Conservation (phyloP, 2,329 filamentous ascomycete genomes). For the Diaporthe citri region DNA sequence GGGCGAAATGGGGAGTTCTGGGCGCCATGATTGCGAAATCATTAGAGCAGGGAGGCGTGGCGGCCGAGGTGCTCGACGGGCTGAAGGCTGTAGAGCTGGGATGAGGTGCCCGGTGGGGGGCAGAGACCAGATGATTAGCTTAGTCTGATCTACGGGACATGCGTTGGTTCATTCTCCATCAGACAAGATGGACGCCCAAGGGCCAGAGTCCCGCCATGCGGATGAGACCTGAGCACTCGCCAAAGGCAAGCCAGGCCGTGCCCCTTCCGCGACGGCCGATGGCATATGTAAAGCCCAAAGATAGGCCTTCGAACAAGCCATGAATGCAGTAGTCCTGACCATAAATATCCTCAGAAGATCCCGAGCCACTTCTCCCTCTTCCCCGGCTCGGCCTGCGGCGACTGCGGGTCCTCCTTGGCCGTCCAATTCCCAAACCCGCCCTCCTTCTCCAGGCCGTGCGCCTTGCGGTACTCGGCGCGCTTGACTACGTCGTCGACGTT, state of each 20-base stretch:
- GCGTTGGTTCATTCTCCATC: not conserved
- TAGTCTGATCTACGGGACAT: slow-evolving; percentile 29
- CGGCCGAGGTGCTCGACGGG: slow-evolving; percentile 86
- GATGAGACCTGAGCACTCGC: not conserved
- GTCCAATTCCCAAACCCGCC: slow-evolving; percentile 59
- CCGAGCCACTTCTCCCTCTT: slow-evolving; percentile 74
- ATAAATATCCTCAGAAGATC: slow-evolving; percentile 71
- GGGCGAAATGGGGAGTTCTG: slow-evolving; percentile 81
- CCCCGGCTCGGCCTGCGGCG: slow-evolving; percentile 48
- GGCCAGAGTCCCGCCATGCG: not conserved
- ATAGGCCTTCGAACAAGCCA: not conserved
- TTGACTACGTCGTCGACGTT: slow-evolving; percentile 90
- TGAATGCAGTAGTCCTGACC: not conserved
- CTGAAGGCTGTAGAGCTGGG: slow-evolving; percentile 80
- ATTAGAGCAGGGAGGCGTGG: slow-evolving; percentile 82
- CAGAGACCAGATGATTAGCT: slow-evolving; percentile 32
- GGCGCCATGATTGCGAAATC: slow-evolving; percentile 82
- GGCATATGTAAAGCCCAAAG: not conserved
- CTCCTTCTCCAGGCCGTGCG: slow-evolving; percentile 81
- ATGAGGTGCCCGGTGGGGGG: slow-evolving; percentile 50
- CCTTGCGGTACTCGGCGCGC: slow-evolving; percentile 85
- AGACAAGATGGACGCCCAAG: not conserved
- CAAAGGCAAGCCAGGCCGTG: not conserved
- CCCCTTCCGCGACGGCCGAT: not conserved
- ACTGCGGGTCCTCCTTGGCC: slow-evolving; percentile 41